Evolutionary conservation across 2,329 filamentous ascomycete species (phyloP), one percentile per base, ranked within the genome.

Genomic region (Trichoderma polysporum): DNA sequence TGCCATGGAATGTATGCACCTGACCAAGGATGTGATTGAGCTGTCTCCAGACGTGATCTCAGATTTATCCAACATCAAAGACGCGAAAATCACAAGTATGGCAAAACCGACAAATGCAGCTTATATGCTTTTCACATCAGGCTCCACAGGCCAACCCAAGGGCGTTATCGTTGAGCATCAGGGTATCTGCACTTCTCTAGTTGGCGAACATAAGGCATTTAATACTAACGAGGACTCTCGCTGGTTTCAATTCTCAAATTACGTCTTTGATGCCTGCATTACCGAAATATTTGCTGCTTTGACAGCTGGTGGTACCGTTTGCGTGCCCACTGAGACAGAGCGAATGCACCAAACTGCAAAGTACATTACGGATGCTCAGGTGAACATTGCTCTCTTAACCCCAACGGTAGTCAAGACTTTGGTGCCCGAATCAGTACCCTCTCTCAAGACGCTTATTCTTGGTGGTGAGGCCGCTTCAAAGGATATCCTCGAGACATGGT

Each of bases 391-490:
- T 10, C 37, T 69, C 4, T 37, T 71, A 12, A 69, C 70, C 8
- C 69, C 70, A 0, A 67, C 70, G 0, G 47, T 71, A 3, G 60
- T 67, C n/a, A 61, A 52, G 10, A 52, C 57, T 15, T 15, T 68
- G 15, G 10, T 7, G 0, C 63, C 63, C 6, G 56, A 57, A 12
- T 45, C 49, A 33, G 29, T 68, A 37, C 69, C 68, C 17, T 52
- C 22, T 12, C 25, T 72, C 0, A 56, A 67, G 53, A 66, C 66
- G 0, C 66, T 71, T 3, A 62, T 68, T 4, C 25, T 71, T 8
- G 68, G 45, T 9, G 70, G 71, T 3, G 71, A 71, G 45, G 39
- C 68, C 13, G 25, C 70, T 0, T 84, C 64, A 79, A 83, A 9
- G 76, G 68, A 27, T 63, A 69, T 6, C 37, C 2, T 60, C 13